Evolutionary conservation across 208 protist species (phyloP), one percentile per base, ranked within the genome.

Genomic region (Wallacemonas sp.): DNA sequence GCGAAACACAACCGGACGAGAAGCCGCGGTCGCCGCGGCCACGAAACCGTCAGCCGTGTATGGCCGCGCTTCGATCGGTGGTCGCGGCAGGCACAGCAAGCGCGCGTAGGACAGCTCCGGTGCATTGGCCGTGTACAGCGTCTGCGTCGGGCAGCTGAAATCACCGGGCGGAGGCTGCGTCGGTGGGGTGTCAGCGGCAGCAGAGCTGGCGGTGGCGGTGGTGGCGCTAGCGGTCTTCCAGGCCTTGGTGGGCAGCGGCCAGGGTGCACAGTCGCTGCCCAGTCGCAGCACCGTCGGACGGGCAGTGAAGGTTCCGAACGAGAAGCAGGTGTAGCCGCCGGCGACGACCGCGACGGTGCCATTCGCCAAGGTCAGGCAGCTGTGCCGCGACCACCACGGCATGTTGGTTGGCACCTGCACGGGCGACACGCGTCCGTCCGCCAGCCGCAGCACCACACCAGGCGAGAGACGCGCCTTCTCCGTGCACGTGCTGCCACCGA

Each of bases 321-420:
- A 96, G 52, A 96, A 96, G 69, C 91, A 96, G 0, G 91, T 94
- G 70, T 90, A 94, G 39, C 91, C 91, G 31, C 91, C 88, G 1
- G 80, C 88, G 7, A 96, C 4, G 0, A 94, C 80, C 18, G 78
- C 86, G 2, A 96, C 72, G 12, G 83, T 76, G 16, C 86, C 88
- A 1, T 67, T 42, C 39, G 71, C 76, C 10, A 96, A 54, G 26
- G 70, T 44, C 18, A 93, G 63, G 48, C 78, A 87, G 23, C 61
- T 72, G 72, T 93, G 87, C 4, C 91, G 82, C 10, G 82, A 82
- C 86, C 77, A 92, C 54, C 74, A 82, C 42, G 81, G 85, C 8
- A 63, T 61, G 16, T 84, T 75, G 0, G 29, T 1, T 4, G 84
- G 84, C 33, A 90, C 64, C 61, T 20, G 4, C 1, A 87, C 50